These are phyloP conservation scores for Exophiala calicioides DNA, from an alignment of 2,329 filamentous ascomycete genomes.

Conservation along the genomic window DNA sequence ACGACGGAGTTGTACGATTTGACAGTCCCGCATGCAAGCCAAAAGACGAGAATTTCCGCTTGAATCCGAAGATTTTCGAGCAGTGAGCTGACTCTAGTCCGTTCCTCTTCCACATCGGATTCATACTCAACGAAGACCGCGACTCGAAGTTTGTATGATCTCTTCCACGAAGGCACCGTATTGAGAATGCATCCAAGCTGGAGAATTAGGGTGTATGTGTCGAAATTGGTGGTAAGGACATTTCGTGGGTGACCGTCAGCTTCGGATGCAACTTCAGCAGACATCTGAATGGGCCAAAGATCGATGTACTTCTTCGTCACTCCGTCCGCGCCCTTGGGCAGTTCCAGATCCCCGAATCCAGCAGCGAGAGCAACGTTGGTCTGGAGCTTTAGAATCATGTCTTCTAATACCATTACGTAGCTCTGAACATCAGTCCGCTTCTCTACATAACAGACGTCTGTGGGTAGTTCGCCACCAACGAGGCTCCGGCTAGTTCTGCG, in stretches of 20 bases:
- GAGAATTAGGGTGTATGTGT: slow-evolving; percentile 85
- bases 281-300: slow-evolving; percentile 93
- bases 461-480: slow-evolving; percentile 63
- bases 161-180: slow-evolving; percentile 79
- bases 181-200: slow-evolving; percentile 82
- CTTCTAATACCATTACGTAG: slow-evolving; percentile 81
- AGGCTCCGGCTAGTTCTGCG: slow-evolving; percentile 24
- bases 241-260: slow-evolving; percentile 57
- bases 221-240: slow-evolving; percentile 83
- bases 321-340: slow-evolving; percentile 61
- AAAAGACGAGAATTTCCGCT: slow-evolving; percentile 77
- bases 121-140: slow-evolving; percentile 90
- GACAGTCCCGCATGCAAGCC: slow-evolving; percentile 72
- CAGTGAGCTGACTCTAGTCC: slow-evolving; percentile 68
- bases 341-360: slow-evolving; percentile 74
- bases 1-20: slow-evolving; percentile 76
- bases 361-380: slow-evolving; percentile 84
- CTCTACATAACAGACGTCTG: slow-evolving; percentile 69
- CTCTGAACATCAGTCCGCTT: slow-evolving; percentile 68
- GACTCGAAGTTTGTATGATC: slow-evolving; percentile 70
- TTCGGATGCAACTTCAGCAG: slow-evolving; percentile 69
- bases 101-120: slow-evolving; percentile 77
- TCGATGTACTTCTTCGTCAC: slow-evolving; percentile 78
- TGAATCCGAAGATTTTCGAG: slow-evolving; percentile 80
- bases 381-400: slow-evolving; percentile 73